Conservation (phyloP, 306 rosid genomes). For the Boehmeria nivea region DNA sequence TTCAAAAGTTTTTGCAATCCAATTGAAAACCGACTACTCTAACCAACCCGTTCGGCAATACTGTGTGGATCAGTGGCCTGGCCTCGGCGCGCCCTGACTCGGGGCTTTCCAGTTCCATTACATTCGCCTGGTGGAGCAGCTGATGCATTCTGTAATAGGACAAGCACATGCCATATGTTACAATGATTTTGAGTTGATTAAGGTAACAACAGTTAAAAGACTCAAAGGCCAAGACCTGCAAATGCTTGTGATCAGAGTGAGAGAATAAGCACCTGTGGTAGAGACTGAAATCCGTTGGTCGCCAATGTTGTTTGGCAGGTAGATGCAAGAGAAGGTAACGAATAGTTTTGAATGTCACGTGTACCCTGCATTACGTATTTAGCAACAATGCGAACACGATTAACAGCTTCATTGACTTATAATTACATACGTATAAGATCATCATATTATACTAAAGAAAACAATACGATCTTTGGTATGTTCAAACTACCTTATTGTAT, state of each 20-base stretch:
- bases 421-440: not conserved
- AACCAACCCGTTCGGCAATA: slow-evolving; percentile 47
- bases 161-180: too few relatives aligned
- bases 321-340: slow-evolving; percentile 11
- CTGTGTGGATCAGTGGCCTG: slow-evolving; percentile 51
- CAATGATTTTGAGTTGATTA: too few relatives aligned
- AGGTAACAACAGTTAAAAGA: too few relatives aligned
- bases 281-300: slow-evolving; percentile 6
- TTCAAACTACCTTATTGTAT: too few relatives aligned
- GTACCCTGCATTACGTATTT: not conserved
- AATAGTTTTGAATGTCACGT: slow-evolving; percentile 18
- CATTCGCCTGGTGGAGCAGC: slow-evolving; percentile 4
- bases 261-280: too few relatives aligned
- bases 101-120: slow-evolving; percentile 23
- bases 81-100: slow-evolving; percentile 40
- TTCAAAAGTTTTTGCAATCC: not conserved
- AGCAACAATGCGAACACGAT: not conserved
- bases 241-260: too few relatives aligned
- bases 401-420: not conserved
- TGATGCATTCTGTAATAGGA: too few relatives aligned
- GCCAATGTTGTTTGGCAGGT: slow-evolving; percentile 9
- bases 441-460: too few relatives aligned
- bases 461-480: too few relatives aligned
- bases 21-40: not conserved
- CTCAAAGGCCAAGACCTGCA: too few relatives aligned